Evolutionary conservation across 345 rosid genomes (phyloP).

Genomic region (Garcia nutans): DNA sequence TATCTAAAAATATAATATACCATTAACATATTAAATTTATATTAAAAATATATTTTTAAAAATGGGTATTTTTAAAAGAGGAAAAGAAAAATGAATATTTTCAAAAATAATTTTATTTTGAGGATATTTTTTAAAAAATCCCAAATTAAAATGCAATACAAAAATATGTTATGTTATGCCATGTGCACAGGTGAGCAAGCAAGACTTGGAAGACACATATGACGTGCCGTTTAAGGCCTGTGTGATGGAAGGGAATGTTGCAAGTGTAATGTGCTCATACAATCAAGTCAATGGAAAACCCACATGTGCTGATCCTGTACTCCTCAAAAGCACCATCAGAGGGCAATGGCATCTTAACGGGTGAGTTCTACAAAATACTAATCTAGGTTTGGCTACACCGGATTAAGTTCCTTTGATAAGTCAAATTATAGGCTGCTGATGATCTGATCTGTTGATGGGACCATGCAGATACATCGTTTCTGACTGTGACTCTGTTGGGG

Average conservation of each 20-base stretch:
- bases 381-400: too few species aligned
- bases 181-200: constrained; percentile 68
- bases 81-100: too few species aligned
- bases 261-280: constrained; percentile 97
- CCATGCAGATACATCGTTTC: constrained; percentile 75
- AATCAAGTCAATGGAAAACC: constrained; percentile 96
- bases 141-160: too few species aligned
- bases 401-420: too few species aligned
- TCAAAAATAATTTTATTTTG: too few species aligned
- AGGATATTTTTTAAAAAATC: too few species aligned
- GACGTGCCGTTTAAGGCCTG: constrained; percentile 83
- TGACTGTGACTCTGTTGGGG: constrained; percentile 85
- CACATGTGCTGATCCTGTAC: constrained; percentile 82
- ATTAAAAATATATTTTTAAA: too few species aligned
- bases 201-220: constrained; percentile 87
- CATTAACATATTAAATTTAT: too few species aligned
- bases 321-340: constrained; percentile 74
- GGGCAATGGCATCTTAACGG: constrained; percentile 90
- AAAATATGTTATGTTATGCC: too few species aligned
- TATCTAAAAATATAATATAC: too few species aligned
- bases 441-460: not conserved
- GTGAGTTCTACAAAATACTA: constrained; percentile 28
- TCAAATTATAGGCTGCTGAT: not conserved
- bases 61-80: too few species aligned
- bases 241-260: constrained; percentile 81